These are phyloP conservation scores for Kodamaea restingae DNA, from an alignment of 805 yeast genomes.

Conservation along the genomic window DNA sequence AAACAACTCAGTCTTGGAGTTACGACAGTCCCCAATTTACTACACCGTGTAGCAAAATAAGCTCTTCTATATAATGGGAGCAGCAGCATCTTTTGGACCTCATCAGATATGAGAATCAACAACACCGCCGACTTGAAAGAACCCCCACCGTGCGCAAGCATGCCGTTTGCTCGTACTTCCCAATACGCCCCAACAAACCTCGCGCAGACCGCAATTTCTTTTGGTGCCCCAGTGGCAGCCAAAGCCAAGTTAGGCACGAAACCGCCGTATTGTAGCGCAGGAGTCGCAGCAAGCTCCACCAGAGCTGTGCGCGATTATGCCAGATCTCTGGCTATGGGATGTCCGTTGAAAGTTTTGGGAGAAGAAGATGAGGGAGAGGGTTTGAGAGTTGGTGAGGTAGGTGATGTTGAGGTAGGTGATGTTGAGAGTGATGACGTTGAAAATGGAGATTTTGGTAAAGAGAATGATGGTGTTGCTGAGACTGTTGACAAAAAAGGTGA, in stretches of 20 bases:
- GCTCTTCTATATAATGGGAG: not conserved
- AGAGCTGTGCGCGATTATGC: not conserved
- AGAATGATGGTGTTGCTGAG: not conserved
- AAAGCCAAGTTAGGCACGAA: constrained; percentile 2
- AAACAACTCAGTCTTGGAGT: not conserved
- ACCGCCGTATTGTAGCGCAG: constrained; percentile 4
- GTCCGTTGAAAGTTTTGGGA: not conserved
- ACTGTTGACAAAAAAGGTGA: too few relatives aligned
- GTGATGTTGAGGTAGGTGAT: not conserved
- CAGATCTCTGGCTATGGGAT: not conserved
- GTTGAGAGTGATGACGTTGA: not conserved
- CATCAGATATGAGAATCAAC: constrained; percentile 7
- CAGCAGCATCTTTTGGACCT: not conserved
- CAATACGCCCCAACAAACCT: not conserved
- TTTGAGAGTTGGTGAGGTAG: not conserved
- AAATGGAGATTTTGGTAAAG: not conserved
- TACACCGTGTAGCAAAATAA: constrained; percentile 2
- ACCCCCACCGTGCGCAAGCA: constrained; percentile 12
- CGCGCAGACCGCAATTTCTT: constrained; percentile 1
- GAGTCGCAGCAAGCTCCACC: not conserved
- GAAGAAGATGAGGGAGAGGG: constrained; percentile 1
- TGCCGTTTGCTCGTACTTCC: not conserved
- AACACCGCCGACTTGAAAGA: constrained; percentile 12
- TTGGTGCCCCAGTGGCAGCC: constrained; percentile 2
- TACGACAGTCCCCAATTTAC: constrained; percentile 2